A percentile compares a stretch with the other conserved stretches of the same genome.
These are phyloP conservation scores for Entrophospora sp. DNA, from an alignment of 192 early-diverging fungal species.

Conservation along the genomic window DNA sequence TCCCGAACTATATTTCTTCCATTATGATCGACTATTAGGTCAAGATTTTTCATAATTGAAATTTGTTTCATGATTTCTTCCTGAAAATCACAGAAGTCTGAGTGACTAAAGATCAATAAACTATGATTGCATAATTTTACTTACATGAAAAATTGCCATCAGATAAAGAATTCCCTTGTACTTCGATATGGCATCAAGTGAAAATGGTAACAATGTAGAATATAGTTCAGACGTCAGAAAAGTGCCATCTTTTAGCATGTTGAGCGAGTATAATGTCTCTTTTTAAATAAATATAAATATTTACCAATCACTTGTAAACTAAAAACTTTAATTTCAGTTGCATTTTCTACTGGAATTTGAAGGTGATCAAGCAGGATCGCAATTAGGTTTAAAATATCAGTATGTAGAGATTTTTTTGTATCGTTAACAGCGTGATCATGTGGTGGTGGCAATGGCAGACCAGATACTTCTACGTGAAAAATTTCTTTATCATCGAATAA, in stretches of 20 bases:
- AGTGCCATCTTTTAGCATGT: not conserved
- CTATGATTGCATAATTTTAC: not conserved
- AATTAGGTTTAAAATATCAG: too few relatives aligned
- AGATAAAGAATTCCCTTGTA: conserved; percentile 6
- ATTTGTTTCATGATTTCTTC: conserved; percentile 1
- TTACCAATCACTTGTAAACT: too few relatives aligned
- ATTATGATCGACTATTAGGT: not conserved
- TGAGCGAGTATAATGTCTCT: conserved; percentile 13
- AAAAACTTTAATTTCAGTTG: too few relatives aligned
- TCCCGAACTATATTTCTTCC: not conserved
- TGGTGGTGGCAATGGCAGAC: too few relatives aligned
- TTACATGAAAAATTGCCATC: conserved; percentile 13
- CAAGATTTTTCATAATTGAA: not conserved
- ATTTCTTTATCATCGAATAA: too few relatives aligned
- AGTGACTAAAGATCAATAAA: not conserved
- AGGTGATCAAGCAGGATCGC: too few relatives aligned
- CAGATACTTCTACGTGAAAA: too few relatives aligned
- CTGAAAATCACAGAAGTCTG: not conserved
- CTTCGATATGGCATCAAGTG: not conserved
- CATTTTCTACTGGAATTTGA: too few relatives aligned
- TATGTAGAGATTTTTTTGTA: too few relatives aligned
- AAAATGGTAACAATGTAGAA: not conserved
- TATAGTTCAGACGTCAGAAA: too few relatives aligned
- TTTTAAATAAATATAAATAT: too few relatives aligned
- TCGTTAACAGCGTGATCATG: too few relatives aligned